phyloP scores from a whole-genome alignment of 2,329 filamentous ascomycete species.

The Aspergillus sp. region DNA sequence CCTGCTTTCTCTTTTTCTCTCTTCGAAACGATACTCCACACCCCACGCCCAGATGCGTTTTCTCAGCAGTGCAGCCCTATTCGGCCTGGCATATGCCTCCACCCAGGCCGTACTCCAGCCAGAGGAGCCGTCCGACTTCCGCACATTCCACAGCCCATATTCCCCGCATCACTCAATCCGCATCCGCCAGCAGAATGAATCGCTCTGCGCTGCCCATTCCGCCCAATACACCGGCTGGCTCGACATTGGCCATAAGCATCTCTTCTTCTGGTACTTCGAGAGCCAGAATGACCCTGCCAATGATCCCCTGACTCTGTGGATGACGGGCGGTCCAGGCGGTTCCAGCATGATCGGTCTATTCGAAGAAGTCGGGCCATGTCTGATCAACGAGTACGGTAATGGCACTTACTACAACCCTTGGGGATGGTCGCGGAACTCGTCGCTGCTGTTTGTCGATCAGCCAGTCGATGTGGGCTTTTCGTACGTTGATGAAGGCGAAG shows the following conservation, averaged over 20 bases:
- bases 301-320: slow-evolving; percentile 28
- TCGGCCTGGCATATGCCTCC: not conserved
- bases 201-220: slow-evolving; percentile 28
- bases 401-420: slow-evolving; percentile 26
- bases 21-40: not conserved
- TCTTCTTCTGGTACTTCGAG: slow-evolving; percentile 29
- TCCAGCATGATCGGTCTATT: slow-evolving; percentile 24
- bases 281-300: slow-evolving; percentile 24
- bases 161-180: slow-evolving; percentile 23
- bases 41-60: not conserved
- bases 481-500: slow-evolving; percentile 24
- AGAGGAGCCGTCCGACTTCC: not conserved
- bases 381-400: slow-evolving; percentile 22
- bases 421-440: slow-evolving; percentile 27
- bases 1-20: not conserved
- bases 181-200: slow-evolving; percentile 29
- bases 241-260: slow-evolving; percentile 22
- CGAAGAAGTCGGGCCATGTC: slow-evolving; percentile 22
- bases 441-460: slow-evolving; percentile 32
- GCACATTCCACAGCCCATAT: slow-evolving; percentile 8
- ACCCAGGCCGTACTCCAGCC: not conserved
- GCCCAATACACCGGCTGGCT: slow-evolving; percentile 33
- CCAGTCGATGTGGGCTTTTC: slow-evolving; percentile 31
- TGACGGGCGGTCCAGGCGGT: slow-evolving; percentile 26
- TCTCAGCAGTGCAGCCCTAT: not conserved